Evolutionary conservation across 345 rosid genomes (phyloP), one percentile per base, ranked within the genome.

Genomic region (Eucalyptus grandis): DNA sequence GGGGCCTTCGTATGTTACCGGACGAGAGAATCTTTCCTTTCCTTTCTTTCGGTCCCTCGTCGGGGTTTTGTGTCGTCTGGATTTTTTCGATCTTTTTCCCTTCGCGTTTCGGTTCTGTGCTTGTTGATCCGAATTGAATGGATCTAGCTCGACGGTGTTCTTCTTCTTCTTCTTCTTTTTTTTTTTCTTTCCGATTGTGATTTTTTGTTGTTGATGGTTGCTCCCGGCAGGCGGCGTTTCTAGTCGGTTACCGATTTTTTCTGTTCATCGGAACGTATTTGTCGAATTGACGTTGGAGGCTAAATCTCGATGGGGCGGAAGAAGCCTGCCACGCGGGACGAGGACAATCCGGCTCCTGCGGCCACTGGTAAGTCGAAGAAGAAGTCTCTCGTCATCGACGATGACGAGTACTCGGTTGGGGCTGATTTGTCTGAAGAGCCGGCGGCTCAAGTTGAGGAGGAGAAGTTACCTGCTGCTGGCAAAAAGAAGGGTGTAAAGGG

Each of bases 401-500:
- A 96, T 89, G 98, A 96, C 86, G 99, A 97, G 92, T 97, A 97
- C 82, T 93, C 97, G 3, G 82, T 96, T 49, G 97, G 93, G 27
- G 94, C 96, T 3, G 96, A 93, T 77, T 58, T 95, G 60, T 91
- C 95, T 5, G 96, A 94, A 93, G 98, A 95, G 77, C 88, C 92
- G 10, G 83, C 46, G 27, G 13, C 46, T 22, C 93, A 86, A 26
- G 93, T 72, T 56, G 89, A 91, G 90, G 95, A 93, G 46, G 96
- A 95, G 65, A 90, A 87, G 86, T 91, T 88, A 82, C 92, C 89
- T 11, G 90, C 89, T 49, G 86, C 94, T 26, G 96, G 95, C 22
- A 95, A 95, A 91, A 94, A 96, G 93, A 97, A 96, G 90, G 94
- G 94, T 86, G 94, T 95, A 88, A 96, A 95, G 90, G 97, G 96